Conservation (phyloP, 2,329 filamentous ascomycete species). For the Rhynchosporium graminicola region DNA sequence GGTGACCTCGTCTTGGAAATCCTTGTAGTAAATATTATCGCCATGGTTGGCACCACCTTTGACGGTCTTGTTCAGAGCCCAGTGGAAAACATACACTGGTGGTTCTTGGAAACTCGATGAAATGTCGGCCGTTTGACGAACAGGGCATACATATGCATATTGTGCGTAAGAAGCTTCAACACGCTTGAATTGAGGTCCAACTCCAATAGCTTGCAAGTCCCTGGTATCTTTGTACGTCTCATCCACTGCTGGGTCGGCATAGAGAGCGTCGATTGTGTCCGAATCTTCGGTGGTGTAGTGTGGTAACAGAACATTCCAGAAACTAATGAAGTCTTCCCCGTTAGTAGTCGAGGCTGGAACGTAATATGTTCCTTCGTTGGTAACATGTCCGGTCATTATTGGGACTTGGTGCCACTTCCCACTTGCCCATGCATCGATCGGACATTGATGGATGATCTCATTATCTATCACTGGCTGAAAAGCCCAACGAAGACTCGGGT, state of each 20-base stretch:
- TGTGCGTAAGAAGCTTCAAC: conserved; percentile 61
- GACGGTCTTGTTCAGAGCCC: conserved; percentile 47
- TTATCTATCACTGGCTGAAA: conserved; percentile 70
- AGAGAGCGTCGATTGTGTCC: conserved; percentile 55
- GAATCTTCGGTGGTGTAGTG: conserved; percentile 54
- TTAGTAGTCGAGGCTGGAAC: conserved; percentile 49
- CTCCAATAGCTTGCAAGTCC: conserved; percentile 37
- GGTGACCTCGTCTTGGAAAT: conserved; percentile 40
- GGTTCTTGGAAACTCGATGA: conserved; percentile 24
- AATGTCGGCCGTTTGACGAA: conserved; percentile 57
- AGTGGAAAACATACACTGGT: conserved; percentile 58
- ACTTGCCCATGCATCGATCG: conserved; percentile 56
- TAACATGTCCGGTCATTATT: conserved; percentile 67
- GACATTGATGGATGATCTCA: conserved; percentile 56
- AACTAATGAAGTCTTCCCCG: conserved; percentile 54
- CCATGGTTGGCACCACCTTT: conserved; percentile 45
- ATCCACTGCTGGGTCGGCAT: conserved; percentile 57
- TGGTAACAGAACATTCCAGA: conserved; percentile 63
- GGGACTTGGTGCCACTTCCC: conserved; percentile 56
- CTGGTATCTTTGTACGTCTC: conserved; percentile 44
- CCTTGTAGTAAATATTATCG: conserved; percentile 49
- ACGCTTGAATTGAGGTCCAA: conserved; percentile 56
- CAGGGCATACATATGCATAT: conserved; percentile 64
- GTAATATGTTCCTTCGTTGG: conserved; percentile 67
- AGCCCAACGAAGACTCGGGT: conserved; percentile 52